Percentiles rank a stretch among this genome's conserved stretches.
Evolutionary conservation across 345 rosid genomes (phyloP).

Genomic region (Syzygium jambos): DNA sequence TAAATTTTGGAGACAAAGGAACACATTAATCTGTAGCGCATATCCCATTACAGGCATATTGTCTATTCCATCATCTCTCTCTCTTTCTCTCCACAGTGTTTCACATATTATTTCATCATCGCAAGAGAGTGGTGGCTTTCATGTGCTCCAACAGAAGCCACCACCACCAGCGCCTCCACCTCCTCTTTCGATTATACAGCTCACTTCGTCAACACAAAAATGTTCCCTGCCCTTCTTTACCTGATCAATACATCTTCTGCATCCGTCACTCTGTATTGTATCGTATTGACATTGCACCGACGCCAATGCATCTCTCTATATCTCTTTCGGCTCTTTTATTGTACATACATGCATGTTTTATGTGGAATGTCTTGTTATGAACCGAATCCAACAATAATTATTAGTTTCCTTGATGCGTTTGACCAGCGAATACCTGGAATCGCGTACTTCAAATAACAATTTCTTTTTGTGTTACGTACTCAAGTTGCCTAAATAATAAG

Average conservation of each 20-base stretch:
- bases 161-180: not conserved
- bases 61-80: not conserved
- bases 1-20: constrained; percentile 18
- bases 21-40: constrained; percentile 1
- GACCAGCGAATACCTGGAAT: not conserved
- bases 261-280: not conserved
- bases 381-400: not conserved
- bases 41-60: not conserved
- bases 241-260: not conserved
- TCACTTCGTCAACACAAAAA: not conserved
- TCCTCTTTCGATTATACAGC: not conserved
- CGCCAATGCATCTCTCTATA: not conserved
- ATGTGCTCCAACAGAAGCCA: not conserved
- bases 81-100: not conserved
- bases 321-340: not conserved
- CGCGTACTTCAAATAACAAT: not conserved
- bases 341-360: not conserved
- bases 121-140: not conserved
- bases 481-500: not conserved
- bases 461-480: not conserved
- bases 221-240: not conserved
- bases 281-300: not conserved
- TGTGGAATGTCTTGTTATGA: not conserved
- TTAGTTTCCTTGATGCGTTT: not conserved
- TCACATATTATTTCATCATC: not conserved